Percentiles rank a stretch among this genome's conserved stretches.
Evolutionary conservation across 306 rosid species (phyloP).

Genomic region (Vicia faba): DNA sequence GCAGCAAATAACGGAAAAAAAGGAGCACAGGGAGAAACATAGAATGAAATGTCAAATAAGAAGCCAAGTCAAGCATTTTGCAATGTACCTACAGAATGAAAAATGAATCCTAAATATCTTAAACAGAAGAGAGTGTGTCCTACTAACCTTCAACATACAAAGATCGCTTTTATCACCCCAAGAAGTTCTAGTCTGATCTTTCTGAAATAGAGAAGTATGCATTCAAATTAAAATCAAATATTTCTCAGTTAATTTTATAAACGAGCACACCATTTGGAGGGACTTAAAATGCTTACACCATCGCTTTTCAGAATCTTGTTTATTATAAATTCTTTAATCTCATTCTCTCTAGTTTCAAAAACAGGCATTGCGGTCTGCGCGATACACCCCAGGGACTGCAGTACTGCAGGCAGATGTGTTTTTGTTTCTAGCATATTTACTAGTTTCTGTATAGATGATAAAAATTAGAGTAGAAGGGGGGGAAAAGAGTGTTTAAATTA

Average conservation of each 20-base stretch:
- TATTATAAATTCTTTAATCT: constrained; percentile 72
- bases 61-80: constrained; percentile 24
- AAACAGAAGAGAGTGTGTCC: constrained; percentile 28
- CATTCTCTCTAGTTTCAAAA: constrained; percentile 91
- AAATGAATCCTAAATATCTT: constrained; percentile 28
- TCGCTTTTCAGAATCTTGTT: constrained; percentile 68
- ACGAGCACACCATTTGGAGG: constrained; percentile 14
- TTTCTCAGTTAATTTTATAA: constrained; percentile 36
- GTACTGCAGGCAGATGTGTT: constrained; percentile 84
- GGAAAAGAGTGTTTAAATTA: constrained; percentile 23
- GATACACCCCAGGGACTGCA: constrained; percentile 95
- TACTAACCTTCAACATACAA: constrained; percentile 85
- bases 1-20: constrained; percentile 32
- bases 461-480: constrained; percentile 35
- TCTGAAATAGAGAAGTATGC: constrained; percentile 56
- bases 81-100: neutral
- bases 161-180: constrained; percentile 89
- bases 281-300: constrained; percentile 57
- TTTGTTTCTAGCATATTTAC: constrained; percentile 87
- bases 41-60: constrained; percentile 14
- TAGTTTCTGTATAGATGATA: constrained; percentile 68
- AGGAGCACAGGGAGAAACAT: neutral
- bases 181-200: constrained; percentile 50
- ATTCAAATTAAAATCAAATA: constrained; percentile 39
- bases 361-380: constrained; percentile 97